Base-by-base conservation (phyloP, 2,329 filamentous ascomycete genomes). In the Neonectria faginata region DNA sequence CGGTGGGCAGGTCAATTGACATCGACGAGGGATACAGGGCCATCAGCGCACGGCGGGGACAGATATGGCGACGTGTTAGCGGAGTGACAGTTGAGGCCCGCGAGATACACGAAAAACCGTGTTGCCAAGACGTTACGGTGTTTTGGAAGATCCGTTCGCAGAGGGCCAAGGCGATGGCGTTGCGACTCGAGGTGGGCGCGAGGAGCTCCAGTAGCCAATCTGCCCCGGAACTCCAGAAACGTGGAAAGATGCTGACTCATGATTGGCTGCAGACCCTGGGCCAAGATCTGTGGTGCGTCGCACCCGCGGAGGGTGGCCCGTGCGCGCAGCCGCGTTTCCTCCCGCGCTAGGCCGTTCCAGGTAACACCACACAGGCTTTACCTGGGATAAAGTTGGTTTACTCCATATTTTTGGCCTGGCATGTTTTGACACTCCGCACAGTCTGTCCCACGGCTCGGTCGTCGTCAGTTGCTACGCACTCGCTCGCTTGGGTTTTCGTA, bases 361-460 rank as follows among this genome's bases (percentile, higher is more conserved):
- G 57, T 6, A 64, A 12, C 25, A 33, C 22, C 16, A 57, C 16
- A 57, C 71, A 70, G 52, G 67, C 70, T 56, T 66, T 72, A 67
- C 63, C 55, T 57, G 56, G 63, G 67, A 68, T 72, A 73, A 57
- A 70, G 70, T 73, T 72, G 70, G 50, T 54, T 53, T 45, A 18
- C 22, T 31, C 29, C 18, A 25, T 20, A 22, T 25, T 41, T 22
- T 25, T 36, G 5, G 18, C 20, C 20, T 47, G 44, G 44, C 22
- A 47, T 47, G 44, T 14, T 14, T 27, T 47, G 44, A 47, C 20
- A 45, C 42, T 22, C 41, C 18, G 20, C 20, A 22, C 20, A 22
- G 20, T 22, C 20, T 22, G 20, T 22, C 20, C 20, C n/a, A n/a
- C n/a, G 39, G 25, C 25, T 25, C 25, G 25, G 39, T 18, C 25